Percentiles rank a stretch among this genome's conserved stretches.
phyloP scores from a whole-genome alignment of 768 basidiomycete species.

The Mycena indigotica region DNA sequence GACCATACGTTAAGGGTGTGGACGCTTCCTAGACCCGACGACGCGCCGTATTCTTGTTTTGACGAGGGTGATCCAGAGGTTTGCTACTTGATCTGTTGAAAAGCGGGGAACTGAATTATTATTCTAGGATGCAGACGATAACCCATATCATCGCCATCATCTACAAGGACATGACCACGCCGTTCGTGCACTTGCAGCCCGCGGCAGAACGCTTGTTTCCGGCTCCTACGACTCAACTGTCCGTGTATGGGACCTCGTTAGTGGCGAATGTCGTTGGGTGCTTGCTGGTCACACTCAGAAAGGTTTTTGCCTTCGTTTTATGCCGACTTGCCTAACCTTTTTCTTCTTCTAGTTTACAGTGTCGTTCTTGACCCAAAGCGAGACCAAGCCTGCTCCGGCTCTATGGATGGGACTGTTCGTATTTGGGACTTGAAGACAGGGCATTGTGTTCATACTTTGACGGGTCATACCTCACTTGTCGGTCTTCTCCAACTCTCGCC shows the following conservation, averaged over 20 bases:
- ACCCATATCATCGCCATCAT: conserved; percentile 87
- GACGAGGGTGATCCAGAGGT: conserved; percentile 20
- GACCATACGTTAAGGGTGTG: conserved; percentile 47
- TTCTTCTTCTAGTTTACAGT: conserved; percentile 75
- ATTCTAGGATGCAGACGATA: conserved; percentile 63
- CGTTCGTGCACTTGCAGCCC: conserved; percentile 85
- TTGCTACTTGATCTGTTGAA: neutral
- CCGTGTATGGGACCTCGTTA: conserved; percentile 92
- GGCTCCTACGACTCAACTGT: conserved; percentile 97
- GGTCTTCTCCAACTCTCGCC: conserved; percentile 89
- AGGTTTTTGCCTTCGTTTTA: conserved; percentile 48
- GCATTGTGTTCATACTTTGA: conserved; percentile 74
- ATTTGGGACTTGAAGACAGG: conserved; percentile 91
- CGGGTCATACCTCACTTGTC: conserved; percentile 93
- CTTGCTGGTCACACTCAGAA: conserved; percentile 90
- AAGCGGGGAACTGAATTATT: conserved; percentile 31
- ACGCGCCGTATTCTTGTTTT: conserved; percentile 21
- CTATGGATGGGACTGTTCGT: conserved; percentile 96
- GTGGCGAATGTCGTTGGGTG: conserved; percentile 77
- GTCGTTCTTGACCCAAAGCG: conserved; percentile 87
- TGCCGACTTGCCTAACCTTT: neutral
- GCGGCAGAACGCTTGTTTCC: conserved; percentile 87
- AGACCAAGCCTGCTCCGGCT: conserved; percentile 94
- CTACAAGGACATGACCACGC: conserved; percentile 91
- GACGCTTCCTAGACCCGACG: conserved; percentile 21